Evolutionary conservation across 2,329 filamentous ascomycete genomes (phyloP).

Genomic region (Cladophialophora yegresii): DNA sequence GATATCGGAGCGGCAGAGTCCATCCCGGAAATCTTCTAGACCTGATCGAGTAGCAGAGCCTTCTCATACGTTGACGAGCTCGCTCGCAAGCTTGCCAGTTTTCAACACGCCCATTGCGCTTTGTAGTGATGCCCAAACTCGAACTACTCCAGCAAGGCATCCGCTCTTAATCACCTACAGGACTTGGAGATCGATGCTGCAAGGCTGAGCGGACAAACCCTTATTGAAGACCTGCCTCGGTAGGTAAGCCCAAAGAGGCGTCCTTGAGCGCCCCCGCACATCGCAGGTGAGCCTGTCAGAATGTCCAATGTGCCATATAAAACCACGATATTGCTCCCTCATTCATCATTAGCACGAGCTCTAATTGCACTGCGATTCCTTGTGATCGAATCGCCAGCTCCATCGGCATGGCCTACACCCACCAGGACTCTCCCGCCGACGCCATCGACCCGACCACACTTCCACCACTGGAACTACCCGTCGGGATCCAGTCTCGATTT

Average conservation of each 20-base stretch:
- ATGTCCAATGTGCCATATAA: neutral
- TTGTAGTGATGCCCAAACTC: neutral
- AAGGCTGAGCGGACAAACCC: neutral
- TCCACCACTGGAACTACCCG: constrained; percentile 57
- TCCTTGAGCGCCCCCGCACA: neutral
- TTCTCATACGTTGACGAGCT: neutral
- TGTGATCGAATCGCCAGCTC: neutral
- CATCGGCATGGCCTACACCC: constrained; percentile 29
- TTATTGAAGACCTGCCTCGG: neutral
- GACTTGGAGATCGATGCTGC: neutral
- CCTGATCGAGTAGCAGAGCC: neutral
- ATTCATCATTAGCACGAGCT: neutral
- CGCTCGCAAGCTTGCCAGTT: neutral
- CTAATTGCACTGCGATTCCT: neutral
- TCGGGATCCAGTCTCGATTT: constrained; percentile 58
- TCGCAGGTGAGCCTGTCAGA: neutral
- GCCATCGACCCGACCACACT: constrained; percentile 37
- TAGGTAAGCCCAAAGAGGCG: neutral
- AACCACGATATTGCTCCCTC: neutral
- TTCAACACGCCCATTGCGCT: neutral
- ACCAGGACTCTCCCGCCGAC: constrained; percentile 28
- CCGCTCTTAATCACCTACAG: neutral
- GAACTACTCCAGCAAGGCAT: neutral
- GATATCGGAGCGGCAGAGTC: neutral
- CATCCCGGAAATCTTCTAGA: neutral